Percentiles rank a stretch among this genome's conserved stretches.
Conservation (phyloP, 2,329 filamentous ascomycete species). For the Claviceps cyperi region DNA sequence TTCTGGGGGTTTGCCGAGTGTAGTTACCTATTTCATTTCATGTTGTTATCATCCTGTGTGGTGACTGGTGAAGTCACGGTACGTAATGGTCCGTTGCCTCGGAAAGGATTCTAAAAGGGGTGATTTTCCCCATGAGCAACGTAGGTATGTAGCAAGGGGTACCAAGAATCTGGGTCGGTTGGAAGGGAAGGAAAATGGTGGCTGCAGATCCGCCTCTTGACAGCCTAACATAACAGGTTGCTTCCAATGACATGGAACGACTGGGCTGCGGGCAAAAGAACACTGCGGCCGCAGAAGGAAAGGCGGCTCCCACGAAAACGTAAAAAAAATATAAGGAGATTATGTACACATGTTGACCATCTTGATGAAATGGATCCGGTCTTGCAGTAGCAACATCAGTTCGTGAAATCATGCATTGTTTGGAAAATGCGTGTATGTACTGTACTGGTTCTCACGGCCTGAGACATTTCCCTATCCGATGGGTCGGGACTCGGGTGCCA, state of each 20-base stretch:
- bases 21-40: neutral
- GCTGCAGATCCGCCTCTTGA: neutral
- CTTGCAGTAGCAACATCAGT: neutral
- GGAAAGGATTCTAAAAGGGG: neutral
- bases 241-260: neutral
- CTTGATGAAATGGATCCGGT: neutral
- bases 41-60: neutral
- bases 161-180: neutral
- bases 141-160: too few relatives aligned
- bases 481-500: neutral
- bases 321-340: too few relatives aligned
- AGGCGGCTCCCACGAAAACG: neutral
- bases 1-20: constrained; percentile 1
- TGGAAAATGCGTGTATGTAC: too few relatives aligned
- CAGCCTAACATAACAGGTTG: too few relatives aligned
- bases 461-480: constrained; percentile 1
- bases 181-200: neutral
- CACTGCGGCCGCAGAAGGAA: neutral
- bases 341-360: neutral
- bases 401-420: neutral
- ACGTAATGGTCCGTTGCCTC: neutral
- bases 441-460: neutral
- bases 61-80: neutral
- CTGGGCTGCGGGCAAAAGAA: neutral
- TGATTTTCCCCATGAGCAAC: neutral